Conservation (phyloP, 352 stramenopile genomes). For the Pythium coloratum region DNA sequence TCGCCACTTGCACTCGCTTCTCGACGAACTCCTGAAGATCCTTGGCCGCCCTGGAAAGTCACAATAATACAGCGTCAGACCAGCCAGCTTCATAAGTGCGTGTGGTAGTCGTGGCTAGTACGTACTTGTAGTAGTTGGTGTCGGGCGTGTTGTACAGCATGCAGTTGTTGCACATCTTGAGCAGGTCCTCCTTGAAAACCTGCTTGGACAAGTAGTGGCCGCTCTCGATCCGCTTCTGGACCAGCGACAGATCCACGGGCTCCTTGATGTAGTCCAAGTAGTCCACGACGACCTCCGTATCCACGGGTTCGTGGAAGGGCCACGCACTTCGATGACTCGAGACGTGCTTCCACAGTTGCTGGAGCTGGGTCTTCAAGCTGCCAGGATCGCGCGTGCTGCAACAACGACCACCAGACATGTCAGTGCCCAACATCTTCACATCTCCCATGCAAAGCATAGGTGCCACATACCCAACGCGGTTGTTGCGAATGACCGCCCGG, state of each 20-base stretch:
- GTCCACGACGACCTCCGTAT: constrained; percentile 94
- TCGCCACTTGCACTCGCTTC: constrained; percentile 57
- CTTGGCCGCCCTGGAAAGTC: constrained; percentile 52
- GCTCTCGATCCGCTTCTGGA: constrained; percentile 81
- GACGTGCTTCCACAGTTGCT: constrained; percentile 88
- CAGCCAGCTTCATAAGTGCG: not conserved
- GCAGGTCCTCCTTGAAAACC: constrained; percentile 93
- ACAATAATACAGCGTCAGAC: not conserved
- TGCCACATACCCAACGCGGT: constrained; percentile 63
- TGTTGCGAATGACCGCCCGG: constrained; percentile 83
- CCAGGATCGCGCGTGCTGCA: constrained; percentile 70
- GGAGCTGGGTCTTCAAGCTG: constrained; percentile 84
- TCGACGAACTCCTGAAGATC: constrained; percentile 80
- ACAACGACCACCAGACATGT: not conserved
- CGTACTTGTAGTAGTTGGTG: constrained; percentile 96
- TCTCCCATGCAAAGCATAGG: not conserved
- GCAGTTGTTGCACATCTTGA: constrained; percentile 98
- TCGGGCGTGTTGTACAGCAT: constrained; percentile 95
- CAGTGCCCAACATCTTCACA: not conserved
- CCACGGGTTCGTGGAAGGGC: constrained; percentile 97
- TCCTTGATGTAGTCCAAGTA: constrained; percentile 97
- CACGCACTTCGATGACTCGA: constrained; percentile 95
- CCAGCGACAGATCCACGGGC: constrained; percentile 89
- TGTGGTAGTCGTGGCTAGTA: constrained; percentile 12
- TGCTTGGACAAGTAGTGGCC: constrained; percentile 91